phyloP scores from a whole-genome alignment of 2,329 filamentous ascomycete genomes.

The Boeremia exigua region DNA sequence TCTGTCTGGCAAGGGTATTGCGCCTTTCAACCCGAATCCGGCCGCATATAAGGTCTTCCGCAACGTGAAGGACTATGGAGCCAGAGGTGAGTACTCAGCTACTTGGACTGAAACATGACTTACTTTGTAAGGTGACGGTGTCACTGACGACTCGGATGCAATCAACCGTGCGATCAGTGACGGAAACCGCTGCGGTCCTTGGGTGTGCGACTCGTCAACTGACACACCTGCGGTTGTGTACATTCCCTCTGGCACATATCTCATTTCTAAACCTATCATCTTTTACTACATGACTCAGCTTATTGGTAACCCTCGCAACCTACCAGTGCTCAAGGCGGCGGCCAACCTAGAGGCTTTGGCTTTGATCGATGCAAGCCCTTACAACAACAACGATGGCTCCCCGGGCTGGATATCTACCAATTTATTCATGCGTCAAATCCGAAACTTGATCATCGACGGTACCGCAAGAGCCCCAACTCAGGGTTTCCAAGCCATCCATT shows the following conservation, averaged over 20 bases:
- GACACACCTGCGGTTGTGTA: constrained; percentile 63
- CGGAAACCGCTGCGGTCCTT: constrained; percentile 53
- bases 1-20: constrained; percentile 51
- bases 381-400: constrained; percentile 45
- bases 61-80: constrained; percentile 55
- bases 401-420: constrained; percentile 61
- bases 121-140: constrained; percentile 42
- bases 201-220: constrained; percentile 54
- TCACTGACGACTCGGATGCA: constrained; percentile 59
- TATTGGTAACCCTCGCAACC: constrained; percentile 63
- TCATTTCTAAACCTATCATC: constrained; percentile 57
- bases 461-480: constrained; percentile 56
- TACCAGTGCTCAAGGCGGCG: constrained; percentile 63
- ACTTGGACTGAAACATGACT: constrained; percentile 4
- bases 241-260: constrained; percentile 66
- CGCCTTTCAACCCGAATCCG: constrained; percentile 50
- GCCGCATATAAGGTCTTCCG: constrained; percentile 51
- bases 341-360: constrained; percentile 61
- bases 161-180: constrained; percentile 58
- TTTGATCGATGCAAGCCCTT: constrained; percentile 65
- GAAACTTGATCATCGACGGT: constrained; percentile 69
- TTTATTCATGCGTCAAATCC: constrained; percentile 69
- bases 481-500: constrained; percentile 57
- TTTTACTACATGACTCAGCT: constrained; percentile 70
- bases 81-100: constrained; percentile 41